Evolutionary conservation across 192 early-diverging fungal species (phyloP).

Genomic region (Oehlia diaphana): DNA sequence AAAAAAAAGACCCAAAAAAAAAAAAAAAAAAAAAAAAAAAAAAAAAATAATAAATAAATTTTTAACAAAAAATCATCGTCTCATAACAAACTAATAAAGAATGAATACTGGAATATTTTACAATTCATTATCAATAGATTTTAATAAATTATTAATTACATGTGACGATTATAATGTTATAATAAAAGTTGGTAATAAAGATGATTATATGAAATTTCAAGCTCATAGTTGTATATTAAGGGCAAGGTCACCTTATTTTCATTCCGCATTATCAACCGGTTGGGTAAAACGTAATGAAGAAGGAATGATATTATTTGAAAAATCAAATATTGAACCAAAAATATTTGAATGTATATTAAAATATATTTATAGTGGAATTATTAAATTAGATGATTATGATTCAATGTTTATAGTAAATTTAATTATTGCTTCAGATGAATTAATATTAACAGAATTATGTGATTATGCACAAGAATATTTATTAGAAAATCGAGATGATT

Average conservation of each 20-base stretch:
- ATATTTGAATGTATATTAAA: neutral
- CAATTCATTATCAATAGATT: neutral
- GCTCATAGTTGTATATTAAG: constrained; percentile 3
- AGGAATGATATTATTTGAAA: neutral
- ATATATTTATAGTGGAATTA: neutral
- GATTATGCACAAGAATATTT: neutral
- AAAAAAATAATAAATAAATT: no score
- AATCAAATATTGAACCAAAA: neutral
- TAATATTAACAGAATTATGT: neutral
- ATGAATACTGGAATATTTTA: no score
- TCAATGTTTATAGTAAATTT: neutral
- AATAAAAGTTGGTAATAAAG: neutral
- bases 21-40: no score
- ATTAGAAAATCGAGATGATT: neutral
- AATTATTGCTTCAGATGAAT: neutral
- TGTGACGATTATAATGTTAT: constrained; percentile 3
- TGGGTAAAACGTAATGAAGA: constrained; percentile 2
- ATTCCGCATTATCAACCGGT: neutral
- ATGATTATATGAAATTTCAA: neutral
- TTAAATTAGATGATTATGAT: neutral
- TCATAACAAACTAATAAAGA: no score
- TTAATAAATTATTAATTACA: neutral
- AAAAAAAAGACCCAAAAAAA: no score
- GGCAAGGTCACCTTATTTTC: neutral
- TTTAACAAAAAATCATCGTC: no score